Evolutionary conservation across 129 eudicot species (phyloP).

Genomic region (Gnaphalium uliginosum): DNA sequence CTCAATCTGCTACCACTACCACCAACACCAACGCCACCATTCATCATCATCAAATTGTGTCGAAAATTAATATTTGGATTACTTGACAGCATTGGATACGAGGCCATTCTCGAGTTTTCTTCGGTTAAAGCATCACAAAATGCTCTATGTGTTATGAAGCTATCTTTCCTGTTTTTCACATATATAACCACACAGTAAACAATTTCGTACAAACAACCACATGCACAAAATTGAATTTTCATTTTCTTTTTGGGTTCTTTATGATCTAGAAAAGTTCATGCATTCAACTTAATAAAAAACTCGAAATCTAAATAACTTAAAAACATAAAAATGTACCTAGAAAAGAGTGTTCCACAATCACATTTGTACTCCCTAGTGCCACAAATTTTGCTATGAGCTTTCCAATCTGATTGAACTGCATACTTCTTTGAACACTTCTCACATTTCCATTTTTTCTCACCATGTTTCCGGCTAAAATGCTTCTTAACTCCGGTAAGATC

Average conservation of each 20-base stretch:
- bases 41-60: slow-evolving; percentile 41
- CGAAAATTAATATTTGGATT: slow-evolving; percentile 49
- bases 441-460: slow-evolving; percentile 94
- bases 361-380: slow-evolving; percentile 95
- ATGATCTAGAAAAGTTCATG: neutral
- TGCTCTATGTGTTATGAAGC: slow-evolving; percentile 87
- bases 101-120: slow-evolving; percentile 57
- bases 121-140: slow-evolving; percentile 83
- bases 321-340: slow-evolving; percentile 46
- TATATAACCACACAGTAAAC: neutral
- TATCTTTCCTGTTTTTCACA: slow-evolving; percentile 64
- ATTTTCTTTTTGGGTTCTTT: neutral
- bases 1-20: slow-evolving; percentile 38
- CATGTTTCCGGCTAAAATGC: slow-evolving; percentile 81
- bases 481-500: slow-evolving; percentile 91
- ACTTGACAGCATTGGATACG: slow-evolving; percentile 39
- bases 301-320: neutral
- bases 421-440: slow-evolving; percentile 87
- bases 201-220: neutral
- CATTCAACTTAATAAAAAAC: neutral
- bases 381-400: slow-evolving; percentile 90
- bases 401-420: slow-evolving; percentile 94
- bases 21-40: slow-evolving; percentile 18
- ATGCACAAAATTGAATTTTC: slow-evolving; percentile 11
- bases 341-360: slow-evolving; percentile 90